Evolutionary conservation across 179 eudicot genomes (phyloP).

Genomic region (Spinacia oleracea): DNA sequence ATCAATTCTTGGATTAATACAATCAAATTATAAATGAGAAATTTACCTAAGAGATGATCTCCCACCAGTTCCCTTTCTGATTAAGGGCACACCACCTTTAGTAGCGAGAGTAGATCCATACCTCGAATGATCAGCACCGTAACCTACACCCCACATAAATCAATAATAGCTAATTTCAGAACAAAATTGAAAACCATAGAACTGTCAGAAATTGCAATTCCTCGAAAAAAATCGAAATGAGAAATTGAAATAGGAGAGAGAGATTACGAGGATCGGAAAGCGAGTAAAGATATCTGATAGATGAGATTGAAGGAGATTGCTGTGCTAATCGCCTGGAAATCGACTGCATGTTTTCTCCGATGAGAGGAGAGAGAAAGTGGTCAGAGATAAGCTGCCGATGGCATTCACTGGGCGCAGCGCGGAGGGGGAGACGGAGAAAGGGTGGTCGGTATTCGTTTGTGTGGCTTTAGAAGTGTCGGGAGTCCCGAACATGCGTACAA

Average conservation of each 20-base stretch:
- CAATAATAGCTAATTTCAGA: not conserved
- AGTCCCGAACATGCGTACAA: not conserved
- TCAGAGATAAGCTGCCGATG: not conserved
- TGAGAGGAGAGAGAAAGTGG: constrained; percentile 26
- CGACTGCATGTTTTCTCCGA: constrained; percentile 60
- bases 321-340: constrained; percentile 62
- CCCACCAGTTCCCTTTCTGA: constrained; percentile 97
- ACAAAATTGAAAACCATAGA: constrained; percentile 15
- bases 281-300: constrained; percentile 45
- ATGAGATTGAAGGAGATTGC: constrained; percentile 44
- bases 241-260: not conserved
- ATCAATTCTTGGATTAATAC: not conserved
- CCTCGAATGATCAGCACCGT: constrained; percentile 58
- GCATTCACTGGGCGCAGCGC: not conserved
- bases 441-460: no score
- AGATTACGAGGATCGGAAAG: constrained; percentile 49
- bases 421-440: not conserved
- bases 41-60: constrained; percentile 88
- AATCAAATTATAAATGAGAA: not conserved
- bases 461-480: not conserved
- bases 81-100: constrained; percentile 68
- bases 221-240: no score
- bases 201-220: constrained; percentile 8
- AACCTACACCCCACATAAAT: constrained; percentile 34
- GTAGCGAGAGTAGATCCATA: constrained; percentile 66